phyloP scores from a whole-genome alignment of 257 asterid genomes.

The Forsythia viridissima region DNA sequence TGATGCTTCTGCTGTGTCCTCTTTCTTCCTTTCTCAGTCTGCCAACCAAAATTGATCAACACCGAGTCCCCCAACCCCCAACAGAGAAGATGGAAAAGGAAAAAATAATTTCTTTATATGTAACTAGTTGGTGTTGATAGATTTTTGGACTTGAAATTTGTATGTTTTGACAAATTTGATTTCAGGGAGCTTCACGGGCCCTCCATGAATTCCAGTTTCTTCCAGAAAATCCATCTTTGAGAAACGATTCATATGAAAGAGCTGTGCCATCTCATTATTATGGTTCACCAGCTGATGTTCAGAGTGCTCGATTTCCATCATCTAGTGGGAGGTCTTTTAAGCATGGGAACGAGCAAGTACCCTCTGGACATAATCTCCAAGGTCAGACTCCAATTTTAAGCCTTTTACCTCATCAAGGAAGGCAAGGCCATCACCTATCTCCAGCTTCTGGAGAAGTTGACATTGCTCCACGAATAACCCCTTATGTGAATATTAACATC shows the following conservation, averaged over 20 bases:
- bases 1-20: background rate
- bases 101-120: constrained; percentile 8
- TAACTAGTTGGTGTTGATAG: constrained; percentile 14
- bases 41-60: background rate
- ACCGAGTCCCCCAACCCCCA: background rate
- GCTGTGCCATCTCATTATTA: constrained; percentile 45
- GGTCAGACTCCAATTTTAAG: constrained; percentile 54
- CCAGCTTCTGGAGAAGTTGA: constrained; percentile 60
- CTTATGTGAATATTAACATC: constrained; percentile 37
- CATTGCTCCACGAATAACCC: constrained; percentile 36
- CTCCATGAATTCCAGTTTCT: constrained; percentile 80
- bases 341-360: constrained; percentile 51
- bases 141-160: constrained; percentile 11
- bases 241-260: constrained; percentile 55
- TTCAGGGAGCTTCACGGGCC: constrained; percentile 69
- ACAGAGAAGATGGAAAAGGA: background rate
- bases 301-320: constrained; percentile 49
- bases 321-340: constrained; percentile 44
- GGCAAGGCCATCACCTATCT: constrained; percentile 48
- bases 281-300: constrained; percentile 56
- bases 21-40: background rate
- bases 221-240: constrained; percentile 73
- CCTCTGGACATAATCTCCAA: constrained; percentile 50
- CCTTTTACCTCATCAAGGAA: constrained; percentile 59
- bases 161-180: constrained; percentile 17